Evolutionary conservation across 371 early-diverging fungal species (phyloP), one percentile per base, ranked within the genome.

Genomic region (Rhizopus delemar): DNA sequence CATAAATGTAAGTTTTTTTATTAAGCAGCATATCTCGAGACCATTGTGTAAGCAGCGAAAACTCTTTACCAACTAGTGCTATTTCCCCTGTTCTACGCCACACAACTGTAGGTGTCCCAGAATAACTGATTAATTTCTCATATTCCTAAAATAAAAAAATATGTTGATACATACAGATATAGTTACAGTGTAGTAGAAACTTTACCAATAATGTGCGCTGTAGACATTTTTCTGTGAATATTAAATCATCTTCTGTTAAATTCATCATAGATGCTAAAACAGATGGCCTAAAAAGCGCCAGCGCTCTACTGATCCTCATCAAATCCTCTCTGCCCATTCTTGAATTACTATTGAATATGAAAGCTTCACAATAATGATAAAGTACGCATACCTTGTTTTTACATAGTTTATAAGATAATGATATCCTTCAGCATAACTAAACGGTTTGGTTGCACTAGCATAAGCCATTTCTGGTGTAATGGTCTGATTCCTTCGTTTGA

Each of bases 81-180:
- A 95, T 92, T 70, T 93, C 93, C 46, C 96, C 96, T 2, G 94
- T 91, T 8, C 93, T 83, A 43, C 96, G 83, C 95, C 96, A 95
- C 36, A 95, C 90, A 29, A 91, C 94, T 3, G 93, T 93, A 6
- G 95, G 96, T 41, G 96, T 94, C 32, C 94, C 95, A n/a, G 93
- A 90, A 60, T 86, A 91, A 7, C 86, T 84, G 51, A 94, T 90
- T 41, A 94, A 80, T 65, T 93, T 93, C 60, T 93, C 95, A 66
- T 86, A 93, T 80, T 95, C 95, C 87, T 86, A 63, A 16, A 51
- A 31, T 12, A 29, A 16, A 32, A 32, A 32, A 53, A 51, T 13
- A 8, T 31, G 22, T 22, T 22, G 22, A 22, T 22, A 22, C 22
- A 22, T 22, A 22, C 22, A 22, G 22, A 22, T 22, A 22, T 22